phyloP scores from a whole-genome alignment of 73 alveolate genomes.

The Breviolum minutum region DNA sequence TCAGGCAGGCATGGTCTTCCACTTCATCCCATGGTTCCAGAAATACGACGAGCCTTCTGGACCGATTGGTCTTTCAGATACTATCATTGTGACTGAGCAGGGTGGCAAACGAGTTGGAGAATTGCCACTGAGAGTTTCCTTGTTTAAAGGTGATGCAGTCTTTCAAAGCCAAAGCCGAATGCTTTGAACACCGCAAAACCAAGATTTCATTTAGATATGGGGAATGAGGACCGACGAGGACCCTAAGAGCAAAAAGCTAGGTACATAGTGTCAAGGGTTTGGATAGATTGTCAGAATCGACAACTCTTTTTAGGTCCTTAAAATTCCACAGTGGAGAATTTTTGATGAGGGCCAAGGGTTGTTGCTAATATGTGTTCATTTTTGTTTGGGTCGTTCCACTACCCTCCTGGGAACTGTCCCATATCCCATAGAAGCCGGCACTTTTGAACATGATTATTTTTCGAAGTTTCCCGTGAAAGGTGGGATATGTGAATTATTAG shows the following conservation, averaged over 20 bases:
- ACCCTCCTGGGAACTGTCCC: not conserved
- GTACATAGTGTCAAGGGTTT: no score
- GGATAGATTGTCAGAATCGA: no score
- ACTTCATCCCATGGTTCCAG: slow-evolving; percentile 94
- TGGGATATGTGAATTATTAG: no score
- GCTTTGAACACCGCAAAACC: not conserved
- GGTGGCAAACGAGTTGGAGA: slow-evolving; percentile 69
- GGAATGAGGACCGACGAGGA: not conserved
- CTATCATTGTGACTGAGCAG: slow-evolving; percentile 45
- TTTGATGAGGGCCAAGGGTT: no score
- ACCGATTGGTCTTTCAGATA: slow-evolving; percentile 74
- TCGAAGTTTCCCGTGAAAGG: no score
- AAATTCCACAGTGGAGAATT: no score
- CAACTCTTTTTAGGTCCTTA: no score
- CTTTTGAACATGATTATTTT: no score
- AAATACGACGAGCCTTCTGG: slow-evolving; percentile 71
- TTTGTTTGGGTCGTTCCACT: no score
- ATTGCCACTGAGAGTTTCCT: slow-evolving; percentile 47
- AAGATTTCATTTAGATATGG: not conserved
- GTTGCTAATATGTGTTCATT: no score
- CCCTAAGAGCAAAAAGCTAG: not conserved
- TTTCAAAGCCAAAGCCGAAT: not conserved
- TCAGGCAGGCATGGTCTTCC: slow-evolving; percentile 76
- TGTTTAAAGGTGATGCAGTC: not conserved
- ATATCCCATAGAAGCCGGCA: no score